phyloP scores from a whole-genome alignment of 2,329 filamentous ascomycete genomes.

The Aspergillus intermedius region DNA sequence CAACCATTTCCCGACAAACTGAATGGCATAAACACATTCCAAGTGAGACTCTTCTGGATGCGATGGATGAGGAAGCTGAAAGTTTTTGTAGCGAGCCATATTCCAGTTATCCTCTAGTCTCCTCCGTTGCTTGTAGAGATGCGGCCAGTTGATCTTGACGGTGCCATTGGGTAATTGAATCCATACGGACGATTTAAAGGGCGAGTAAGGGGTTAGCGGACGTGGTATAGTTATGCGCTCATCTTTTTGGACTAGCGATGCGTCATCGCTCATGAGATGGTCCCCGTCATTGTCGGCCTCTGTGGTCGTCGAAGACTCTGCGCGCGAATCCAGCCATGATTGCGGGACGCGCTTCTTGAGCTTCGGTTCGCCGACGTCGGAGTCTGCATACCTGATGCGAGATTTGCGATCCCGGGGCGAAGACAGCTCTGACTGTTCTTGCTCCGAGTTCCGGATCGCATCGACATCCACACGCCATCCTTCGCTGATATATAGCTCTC shows the following conservation, averaged over 20 bases:
- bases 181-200: slow-evolving; percentile 27
- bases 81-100: slow-evolving; percentile 71
- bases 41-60: slow-evolving; percentile 75
- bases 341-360: slow-evolving; percentile 48
- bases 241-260: slow-evolving; percentile 1
- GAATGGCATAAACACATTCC: slow-evolving; percentile 92
- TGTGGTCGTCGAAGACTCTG: slow-evolving; percentile 16
- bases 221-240: background rate
- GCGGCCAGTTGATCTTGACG: slow-evolving; percentile 76
- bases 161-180: slow-evolving; percentile 27
- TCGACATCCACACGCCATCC: slow-evolving; percentile 70
- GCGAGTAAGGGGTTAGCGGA: slow-evolving; percentile 11
- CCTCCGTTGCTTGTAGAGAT: slow-evolving; percentile 81
- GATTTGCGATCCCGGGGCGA: slow-evolving; percentile 40
- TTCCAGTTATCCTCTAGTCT: slow-evolving; percentile 89
- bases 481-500: slow-evolving; percentile 71
- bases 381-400: slow-evolving; percentile 41
- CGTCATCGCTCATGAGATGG: slow-evolving; percentile 38
- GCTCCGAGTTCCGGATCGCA: slow-evolving; percentile 63
- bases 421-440: slow-evolving; percentile 36
- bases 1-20: slow-evolving; percentile 76
- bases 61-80: slow-evolving; percentile 80
- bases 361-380: slow-evolving; percentile 44
- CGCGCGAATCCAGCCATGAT: slow-evolving; percentile 37
- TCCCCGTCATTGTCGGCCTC: slow-evolving; percentile 34